Evolutionary conservation across 345 rosid genomes (phyloP).

Genomic region (Psidium guajava): DNA sequence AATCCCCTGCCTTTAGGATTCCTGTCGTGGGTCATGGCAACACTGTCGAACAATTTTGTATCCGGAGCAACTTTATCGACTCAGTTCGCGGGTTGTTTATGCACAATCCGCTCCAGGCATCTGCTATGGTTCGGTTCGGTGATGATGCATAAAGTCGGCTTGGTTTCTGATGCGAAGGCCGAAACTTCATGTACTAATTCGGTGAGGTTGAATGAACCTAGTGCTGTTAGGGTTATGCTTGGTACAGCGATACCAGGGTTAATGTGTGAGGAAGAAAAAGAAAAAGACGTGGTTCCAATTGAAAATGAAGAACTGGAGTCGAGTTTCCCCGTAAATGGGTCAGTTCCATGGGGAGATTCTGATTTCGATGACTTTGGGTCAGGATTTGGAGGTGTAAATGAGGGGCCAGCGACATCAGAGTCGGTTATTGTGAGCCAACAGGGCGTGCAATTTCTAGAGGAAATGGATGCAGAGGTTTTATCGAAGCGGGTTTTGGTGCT

Average conservation of each 20-base stretch:
- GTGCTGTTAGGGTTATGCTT: background rate
- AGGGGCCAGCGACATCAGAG: background rate
- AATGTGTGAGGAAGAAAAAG: slow-evolving; percentile 8
- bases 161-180: background rate
- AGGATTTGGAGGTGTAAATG: background rate
- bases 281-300: background rate
- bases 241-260: slow-evolving; percentile 5
- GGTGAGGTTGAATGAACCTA: background rate
- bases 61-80: background rate
- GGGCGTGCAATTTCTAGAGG: slow-evolving; percentile 51
- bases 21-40: background rate
- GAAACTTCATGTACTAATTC: background rate
- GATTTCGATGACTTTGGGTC: background rate
- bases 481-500: slow-evolving; percentile 61
- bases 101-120: background rate
- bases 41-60: background rate
- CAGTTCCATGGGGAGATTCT: slow-evolving; percentile 5
- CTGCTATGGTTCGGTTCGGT: background rate
- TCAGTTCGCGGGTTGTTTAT: background rate
- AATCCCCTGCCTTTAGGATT: background rate
- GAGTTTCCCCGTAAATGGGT: slow-evolving; percentile 3
- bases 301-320: slow-evolving; percentile 5
- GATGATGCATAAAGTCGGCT: background rate
- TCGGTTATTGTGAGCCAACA: background rate
- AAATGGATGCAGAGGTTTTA: slow-evolving; percentile 43